Conservation (phyloP, 352 stramenopile genomes). For the Phytophthora colocasiae region DNA sequence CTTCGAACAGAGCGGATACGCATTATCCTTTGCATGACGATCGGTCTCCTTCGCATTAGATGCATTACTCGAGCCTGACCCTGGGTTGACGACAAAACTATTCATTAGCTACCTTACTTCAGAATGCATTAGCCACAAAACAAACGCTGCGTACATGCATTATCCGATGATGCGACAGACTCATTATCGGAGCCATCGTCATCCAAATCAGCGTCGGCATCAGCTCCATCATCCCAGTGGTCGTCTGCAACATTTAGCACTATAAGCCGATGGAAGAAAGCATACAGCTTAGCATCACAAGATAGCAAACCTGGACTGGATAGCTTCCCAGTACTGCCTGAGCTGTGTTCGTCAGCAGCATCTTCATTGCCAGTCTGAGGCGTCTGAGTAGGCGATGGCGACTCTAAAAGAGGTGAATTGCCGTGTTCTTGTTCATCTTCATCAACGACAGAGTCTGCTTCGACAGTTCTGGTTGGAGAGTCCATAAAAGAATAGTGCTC, state of each 20-base stretch:
- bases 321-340: constrained; percentile 38
- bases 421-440: constrained; percentile 14
- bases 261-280: constrained; percentile 3
- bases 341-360: constrained; percentile 41
- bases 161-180: constrained; percentile 34
- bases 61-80: constrained; percentile 35
- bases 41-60: constrained; percentile 27
- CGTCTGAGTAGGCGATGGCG: constrained; percentile 25
- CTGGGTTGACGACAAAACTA: constrained; percentile 21
- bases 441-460: constrained; percentile 1
- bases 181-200: constrained; percentile 35
- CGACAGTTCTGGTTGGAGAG: neutral
- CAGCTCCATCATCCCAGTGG: constrained; percentile 27
- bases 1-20: constrained; percentile 4
- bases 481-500: constrained; percentile 3
- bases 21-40: constrained; percentile 15
- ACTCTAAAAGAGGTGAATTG: constrained; percentile 14
- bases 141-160: constrained; percentile 22
- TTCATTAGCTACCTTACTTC: constrained; percentile 2
- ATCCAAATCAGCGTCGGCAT: constrained; percentile 38
- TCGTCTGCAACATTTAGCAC: constrained; percentile 10
- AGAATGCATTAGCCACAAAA: neutral
- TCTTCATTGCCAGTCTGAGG: constrained; percentile 37
- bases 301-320: constrained; percentile 45
- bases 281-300: constrained; percentile 8